phyloP scores from a whole-genome alignment of 805 yeast genomes.

The Suhomyces kilbournensis region DNA sequence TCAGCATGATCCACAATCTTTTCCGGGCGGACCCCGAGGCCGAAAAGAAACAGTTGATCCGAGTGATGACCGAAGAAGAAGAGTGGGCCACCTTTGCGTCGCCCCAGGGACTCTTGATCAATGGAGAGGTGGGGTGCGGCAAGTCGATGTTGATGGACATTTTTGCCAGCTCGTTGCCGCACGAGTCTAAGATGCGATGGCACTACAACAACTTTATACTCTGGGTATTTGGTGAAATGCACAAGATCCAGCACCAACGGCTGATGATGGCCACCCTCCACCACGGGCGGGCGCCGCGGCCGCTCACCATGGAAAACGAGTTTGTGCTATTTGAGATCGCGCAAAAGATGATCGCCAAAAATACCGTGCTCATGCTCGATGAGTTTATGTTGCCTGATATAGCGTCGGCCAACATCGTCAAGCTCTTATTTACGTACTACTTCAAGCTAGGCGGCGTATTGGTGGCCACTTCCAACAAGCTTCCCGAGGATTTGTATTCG shows the following conservation, averaged over 20 bases:
- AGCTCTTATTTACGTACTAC: constrained; percentile 62
- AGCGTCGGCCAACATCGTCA: constrained; percentile 68
- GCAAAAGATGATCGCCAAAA: constrained; percentile 54
- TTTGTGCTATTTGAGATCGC: constrained; percentile 66
- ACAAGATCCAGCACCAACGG: constrained; percentile 48
- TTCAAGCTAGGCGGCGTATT: constrained; percentile 73
- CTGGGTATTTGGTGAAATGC: constrained; percentile 65
- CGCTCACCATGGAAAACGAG: constrained; percentile 52
- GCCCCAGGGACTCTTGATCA: constrained; percentile 62
- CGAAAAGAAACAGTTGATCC: constrained; percentile 42
- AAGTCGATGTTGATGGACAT: constrained; percentile 73
- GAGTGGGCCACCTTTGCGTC: constrained; percentile 51
- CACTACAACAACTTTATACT: constrained; percentile 69
- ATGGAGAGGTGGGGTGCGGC: constrained; percentile 73
- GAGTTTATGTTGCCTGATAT: constrained; percentile 78
- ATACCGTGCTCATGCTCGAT: constrained; percentile 61
- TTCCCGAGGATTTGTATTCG: constrained; percentile 70
- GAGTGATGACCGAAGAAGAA: constrained; percentile 57
- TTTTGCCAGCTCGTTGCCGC: constrained; percentile 64
- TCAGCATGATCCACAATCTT: constrained; percentile 17
- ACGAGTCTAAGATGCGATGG: constrained; percentile 62
- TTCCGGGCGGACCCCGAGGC: constrained; percentile 31
- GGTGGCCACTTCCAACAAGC: constrained; percentile 69
- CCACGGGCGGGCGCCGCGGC: constrained; percentile 10
- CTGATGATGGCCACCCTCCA: constrained; percentile 25